A percentile compares a stretch with the other conserved stretches of the same genome.
phyloP scores from a whole-genome alignment of 192 early-diverging fungal genomes.

The Lobosporangium transversale region DNA sequence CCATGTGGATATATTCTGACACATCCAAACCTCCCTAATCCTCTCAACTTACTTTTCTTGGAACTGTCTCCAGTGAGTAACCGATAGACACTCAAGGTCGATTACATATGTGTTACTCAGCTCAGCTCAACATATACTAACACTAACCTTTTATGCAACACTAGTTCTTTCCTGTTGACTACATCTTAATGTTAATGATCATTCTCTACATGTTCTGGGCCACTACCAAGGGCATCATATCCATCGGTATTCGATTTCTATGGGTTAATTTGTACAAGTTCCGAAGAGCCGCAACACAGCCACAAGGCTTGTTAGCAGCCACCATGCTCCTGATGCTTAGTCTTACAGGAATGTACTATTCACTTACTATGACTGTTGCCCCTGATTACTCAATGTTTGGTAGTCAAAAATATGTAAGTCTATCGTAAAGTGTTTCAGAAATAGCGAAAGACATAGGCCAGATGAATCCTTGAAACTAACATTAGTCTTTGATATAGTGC shows the following conservation, averaged over 20 bases:
- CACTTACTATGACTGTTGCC: slow-evolving; percentile 64
- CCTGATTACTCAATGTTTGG: slow-evolving; percentile 72
- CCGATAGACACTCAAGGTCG: no score
- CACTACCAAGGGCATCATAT: slow-evolving; percentile 62
- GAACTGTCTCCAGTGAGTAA: slow-evolving; percentile 56
- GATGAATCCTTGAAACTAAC: background rate
- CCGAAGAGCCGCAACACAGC: slow-evolving; percentile 58
- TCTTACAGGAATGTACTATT: slow-evolving; percentile 63
- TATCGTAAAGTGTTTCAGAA: background rate
- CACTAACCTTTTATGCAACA: no score
- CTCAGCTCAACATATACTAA: no score
- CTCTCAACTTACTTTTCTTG: slow-evolving; percentile 63
- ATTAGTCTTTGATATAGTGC: slow-evolving; percentile 49
- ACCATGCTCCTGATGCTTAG: slow-evolving; percentile 62
- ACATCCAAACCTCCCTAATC: slow-evolving; percentile 61
- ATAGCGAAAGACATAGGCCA: background rate
- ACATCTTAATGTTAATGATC: slow-evolving; percentile 60
- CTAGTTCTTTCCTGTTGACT: slow-evolving; percentile 67
- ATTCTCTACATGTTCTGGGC: slow-evolving; percentile 65
- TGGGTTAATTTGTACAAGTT: slow-evolving; percentile 64
- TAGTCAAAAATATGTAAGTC: slow-evolving; percentile 65
- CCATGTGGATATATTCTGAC: slow-evolving; percentile 66
- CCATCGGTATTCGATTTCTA: slow-evolving; percentile 66
- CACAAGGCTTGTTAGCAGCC: slow-evolving; percentile 68
- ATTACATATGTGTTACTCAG: no score